These are phyloP conservation scores for Hygrocybe coccinea DNA, from an alignment of 768 basidiomycete genomes.

Conservation along the genomic window DNA sequence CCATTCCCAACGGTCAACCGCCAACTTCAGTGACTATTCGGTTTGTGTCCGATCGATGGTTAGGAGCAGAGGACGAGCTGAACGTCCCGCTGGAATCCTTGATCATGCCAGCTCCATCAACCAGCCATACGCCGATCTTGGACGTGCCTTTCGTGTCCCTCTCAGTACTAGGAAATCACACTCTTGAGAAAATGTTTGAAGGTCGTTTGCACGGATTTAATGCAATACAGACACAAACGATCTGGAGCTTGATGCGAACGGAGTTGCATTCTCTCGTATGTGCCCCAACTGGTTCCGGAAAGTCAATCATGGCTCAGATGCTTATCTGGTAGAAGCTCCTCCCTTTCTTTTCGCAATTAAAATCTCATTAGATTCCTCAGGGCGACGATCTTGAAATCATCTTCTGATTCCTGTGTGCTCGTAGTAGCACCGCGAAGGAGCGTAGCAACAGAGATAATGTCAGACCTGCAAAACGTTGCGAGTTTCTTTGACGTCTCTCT, in stretches of 20 bases:
- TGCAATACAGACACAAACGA: constrained; percentile 82
- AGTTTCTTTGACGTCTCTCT: constrained; percentile 37
- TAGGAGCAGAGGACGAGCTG: constrained; percentile 80
- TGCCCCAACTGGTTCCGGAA: constrained; percentile 78
- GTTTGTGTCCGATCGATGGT: constrained; percentile 86
- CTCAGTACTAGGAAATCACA: constrained; percentile 44
- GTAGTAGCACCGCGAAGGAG: constrained; percentile 58
- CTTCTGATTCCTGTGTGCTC: constrained; percentile 51
- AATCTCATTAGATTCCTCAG: constrained; percentile 35
- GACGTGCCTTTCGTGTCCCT: constrained; percentile 71
- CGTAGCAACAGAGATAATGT: constrained; percentile 49
- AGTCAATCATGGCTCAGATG: constrained; percentile 66
- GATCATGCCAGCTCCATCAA: constrained; percentile 64
- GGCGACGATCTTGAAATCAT: constrained; percentile 44
- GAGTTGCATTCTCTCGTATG: constrained; percentile 64
- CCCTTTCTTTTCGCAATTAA: not conserved
- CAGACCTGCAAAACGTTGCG: constrained; percentile 46
- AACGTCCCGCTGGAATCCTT: constrained; percentile 59
- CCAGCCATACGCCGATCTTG: constrained; percentile 56
- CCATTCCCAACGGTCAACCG: constrained; percentile 53
- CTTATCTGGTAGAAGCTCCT: constrained; percentile 60
- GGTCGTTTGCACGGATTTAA: constrained; percentile 58
- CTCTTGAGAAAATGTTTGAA: constrained; percentile 44
- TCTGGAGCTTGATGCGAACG: constrained; percentile 76
- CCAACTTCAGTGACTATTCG: constrained; percentile 70